phyloP scores from a whole-genome alignment of 805 yeast genomes.

The Nakazawaea peltata region DNA sequence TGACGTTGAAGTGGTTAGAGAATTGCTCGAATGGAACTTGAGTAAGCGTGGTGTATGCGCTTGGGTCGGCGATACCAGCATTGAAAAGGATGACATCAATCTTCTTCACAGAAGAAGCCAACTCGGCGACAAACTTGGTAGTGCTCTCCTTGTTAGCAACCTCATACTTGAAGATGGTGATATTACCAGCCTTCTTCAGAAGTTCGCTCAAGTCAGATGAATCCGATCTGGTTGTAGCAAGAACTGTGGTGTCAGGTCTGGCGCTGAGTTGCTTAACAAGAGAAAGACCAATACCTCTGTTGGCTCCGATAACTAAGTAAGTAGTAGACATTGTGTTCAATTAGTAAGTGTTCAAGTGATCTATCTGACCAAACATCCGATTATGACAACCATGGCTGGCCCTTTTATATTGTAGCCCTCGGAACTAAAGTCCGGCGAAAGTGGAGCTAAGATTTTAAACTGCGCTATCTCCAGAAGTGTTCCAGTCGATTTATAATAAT shows the following conservation, averaged over 20 bases:
- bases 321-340: slow-evolving; percentile 3
- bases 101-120: slow-evolving; percentile 12
- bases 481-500: too few relatives aligned
- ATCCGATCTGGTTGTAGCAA: slow-evolving; percentile 14
- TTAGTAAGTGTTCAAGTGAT: too few relatives aligned
- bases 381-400: too few relatives aligned
- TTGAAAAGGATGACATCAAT: slow-evolving; percentile 20
- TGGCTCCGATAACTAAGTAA: slow-evolving; percentile 19
- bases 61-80: slow-evolving; percentile 16
- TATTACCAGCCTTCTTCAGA: slow-evolving; percentile 9
- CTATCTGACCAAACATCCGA: too few relatives aligned
- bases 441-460: too few relatives aligned
- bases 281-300: slow-evolving; percentile 19
- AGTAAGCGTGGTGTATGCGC: neutral
- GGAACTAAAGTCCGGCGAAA: too few relatives aligned
- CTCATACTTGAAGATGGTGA: slow-evolving; percentile 18
- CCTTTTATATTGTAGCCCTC: too few relatives aligned
- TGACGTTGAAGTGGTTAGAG: slow-evolving; percentile 14
- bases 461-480: too few relatives aligned
- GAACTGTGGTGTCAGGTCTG: slow-evolving; percentile 11
- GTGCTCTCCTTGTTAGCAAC: slow-evolving; percentile 14
- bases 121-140: slow-evolving; percentile 11
- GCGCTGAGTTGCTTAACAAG: slow-evolving; percentile 12
- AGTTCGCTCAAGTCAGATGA: slow-evolving; percentile 8
- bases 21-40: neutral